Evolutionary conservation across 306 rosid genomes (phyloP).

Genomic region (Prosopis cineraria): DNA sequence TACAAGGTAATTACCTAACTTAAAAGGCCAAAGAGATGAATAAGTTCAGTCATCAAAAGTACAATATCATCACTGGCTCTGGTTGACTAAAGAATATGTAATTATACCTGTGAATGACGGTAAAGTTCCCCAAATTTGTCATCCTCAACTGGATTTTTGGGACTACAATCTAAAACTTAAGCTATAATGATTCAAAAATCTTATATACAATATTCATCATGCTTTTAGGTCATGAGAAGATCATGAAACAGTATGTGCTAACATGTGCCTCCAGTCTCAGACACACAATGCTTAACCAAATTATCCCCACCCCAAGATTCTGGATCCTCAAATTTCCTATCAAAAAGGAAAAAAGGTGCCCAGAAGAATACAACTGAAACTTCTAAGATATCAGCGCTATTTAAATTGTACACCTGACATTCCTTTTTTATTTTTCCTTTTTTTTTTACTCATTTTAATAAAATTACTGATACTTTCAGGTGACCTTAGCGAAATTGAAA

Average conservation of each 20-base stretch:
- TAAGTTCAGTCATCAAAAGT: neutral
- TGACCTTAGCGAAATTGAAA: neutral
- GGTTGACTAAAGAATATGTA: neutral
- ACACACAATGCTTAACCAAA: neutral
- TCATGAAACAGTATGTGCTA: neutral
- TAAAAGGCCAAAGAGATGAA: neutral
- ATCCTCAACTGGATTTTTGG: neutral
- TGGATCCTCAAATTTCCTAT: neutral
- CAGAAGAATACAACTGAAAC: neutral
- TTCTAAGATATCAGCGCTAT: neutral
- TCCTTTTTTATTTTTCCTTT: neutral
- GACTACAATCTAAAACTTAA: neutral
- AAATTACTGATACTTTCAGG: neutral
- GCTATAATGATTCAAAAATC: neutral
- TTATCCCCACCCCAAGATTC: neutral
- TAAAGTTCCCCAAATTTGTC: neutral
- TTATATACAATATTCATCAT: neutral
- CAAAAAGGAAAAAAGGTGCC: neutral
- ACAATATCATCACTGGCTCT: neutral
- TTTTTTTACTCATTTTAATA: neutral
- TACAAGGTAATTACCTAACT: neutral
- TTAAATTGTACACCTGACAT: neutral
- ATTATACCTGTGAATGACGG: neutral
- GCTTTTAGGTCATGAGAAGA: conserved; percentile 19
- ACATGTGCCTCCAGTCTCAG: neutral